These are phyloP conservation scores for Leptographium lundbergii DNA, from an alignment of 2,329 filamentous ascomycete species.

Conservation along the genomic window DNA sequence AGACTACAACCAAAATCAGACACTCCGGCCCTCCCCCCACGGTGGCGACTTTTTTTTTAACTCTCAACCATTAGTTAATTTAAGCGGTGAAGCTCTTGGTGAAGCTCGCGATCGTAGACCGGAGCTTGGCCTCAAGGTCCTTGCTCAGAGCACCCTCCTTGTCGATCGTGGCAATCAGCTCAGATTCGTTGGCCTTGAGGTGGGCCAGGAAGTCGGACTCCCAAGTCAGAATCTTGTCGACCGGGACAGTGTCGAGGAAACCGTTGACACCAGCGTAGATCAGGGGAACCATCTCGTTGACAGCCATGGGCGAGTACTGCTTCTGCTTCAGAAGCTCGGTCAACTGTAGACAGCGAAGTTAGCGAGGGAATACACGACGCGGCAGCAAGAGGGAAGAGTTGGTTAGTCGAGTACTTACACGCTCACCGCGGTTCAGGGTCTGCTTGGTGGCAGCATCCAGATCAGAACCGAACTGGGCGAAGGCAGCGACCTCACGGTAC, in stretches of 20 bases:
- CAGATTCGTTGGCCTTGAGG: constrained; percentile 81
- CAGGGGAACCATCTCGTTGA: constrained; percentile 99
- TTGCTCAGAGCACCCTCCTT: constrained; percentile 95
- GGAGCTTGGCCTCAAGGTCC: constrained; percentile 74
- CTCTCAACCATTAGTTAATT: neutral
- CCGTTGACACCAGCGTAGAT: constrained; percentile 99
- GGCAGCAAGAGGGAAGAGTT: neutral
- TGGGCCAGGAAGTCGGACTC: constrained; percentile 89
- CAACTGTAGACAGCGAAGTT: constrained; percentile 35
- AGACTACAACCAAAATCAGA: constrained; percentile 23
- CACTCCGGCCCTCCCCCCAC: neutral
- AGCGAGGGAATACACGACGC: neutral
- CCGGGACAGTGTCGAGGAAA: constrained; percentile 77
- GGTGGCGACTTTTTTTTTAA: constrained; percentile 2
- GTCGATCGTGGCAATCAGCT: constrained; percentile 74
- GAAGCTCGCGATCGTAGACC: constrained; percentile 65
- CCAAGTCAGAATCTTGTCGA: constrained; percentile 84
- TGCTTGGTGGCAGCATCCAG: constrained; percentile 98
- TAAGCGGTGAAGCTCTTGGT: constrained; percentile 75
- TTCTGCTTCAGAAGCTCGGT: constrained; percentile 99
- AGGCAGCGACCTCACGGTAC: constrained; percentile 99
- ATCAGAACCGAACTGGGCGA: constrained; percentile 99
- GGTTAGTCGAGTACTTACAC: constrained; percentile 44
- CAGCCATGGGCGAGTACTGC: constrained; percentile 97
- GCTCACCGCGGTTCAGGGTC: constrained; percentile 95